phyloP scores from a whole-genome alignment of 75 land plant genomes.

The Sequoia sempervirens region DNA sequence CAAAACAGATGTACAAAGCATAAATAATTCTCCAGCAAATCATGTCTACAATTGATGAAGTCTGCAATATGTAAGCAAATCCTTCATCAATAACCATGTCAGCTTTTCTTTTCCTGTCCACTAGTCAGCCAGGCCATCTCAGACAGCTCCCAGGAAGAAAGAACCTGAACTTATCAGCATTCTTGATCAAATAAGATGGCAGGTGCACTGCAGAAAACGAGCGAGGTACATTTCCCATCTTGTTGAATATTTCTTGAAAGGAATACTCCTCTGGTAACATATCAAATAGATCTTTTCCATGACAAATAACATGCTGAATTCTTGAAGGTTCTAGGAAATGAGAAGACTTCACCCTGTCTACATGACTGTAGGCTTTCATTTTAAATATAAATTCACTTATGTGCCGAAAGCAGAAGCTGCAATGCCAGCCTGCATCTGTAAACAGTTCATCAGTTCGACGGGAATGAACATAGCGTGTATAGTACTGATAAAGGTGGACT shows the following conservation, averaged over 20 bases:
- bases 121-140: constrained; percentile 12
- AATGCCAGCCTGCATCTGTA: constrained; percentile 96
- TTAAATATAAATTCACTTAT: constrained; percentile 74
- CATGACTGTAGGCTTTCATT: constrained; percentile 92
- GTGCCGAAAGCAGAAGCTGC: constrained; percentile 86
- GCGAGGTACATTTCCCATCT: constrained; percentile 65
- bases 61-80: background rate
- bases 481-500: constrained; percentile 30
- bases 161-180: constrained; percentile 63
- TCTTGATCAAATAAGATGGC: constrained; percentile 59
- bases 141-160: constrained; percentile 84
- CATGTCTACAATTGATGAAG: constrained; percentile 1
- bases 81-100: background rate
- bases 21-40: background rate
- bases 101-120: background rate
- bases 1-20: background rate
- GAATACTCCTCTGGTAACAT: constrained; percentile 94
- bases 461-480: constrained; percentile 59
- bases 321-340: constrained; percentile 41
- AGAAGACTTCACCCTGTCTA: constrained; percentile 58
- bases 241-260: constrained; percentile 67
- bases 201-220: constrained; percentile 80
- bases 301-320: constrained; percentile 75
- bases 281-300: constrained; percentile 77
- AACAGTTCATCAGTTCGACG: constrained; percentile 58